Evolutionary conservation across 2,329 filamentous ascomycete genomes (phyloP), one percentile per base, ranked within the genome.

Genomic region (Aspergillus chevalieri): DNA sequence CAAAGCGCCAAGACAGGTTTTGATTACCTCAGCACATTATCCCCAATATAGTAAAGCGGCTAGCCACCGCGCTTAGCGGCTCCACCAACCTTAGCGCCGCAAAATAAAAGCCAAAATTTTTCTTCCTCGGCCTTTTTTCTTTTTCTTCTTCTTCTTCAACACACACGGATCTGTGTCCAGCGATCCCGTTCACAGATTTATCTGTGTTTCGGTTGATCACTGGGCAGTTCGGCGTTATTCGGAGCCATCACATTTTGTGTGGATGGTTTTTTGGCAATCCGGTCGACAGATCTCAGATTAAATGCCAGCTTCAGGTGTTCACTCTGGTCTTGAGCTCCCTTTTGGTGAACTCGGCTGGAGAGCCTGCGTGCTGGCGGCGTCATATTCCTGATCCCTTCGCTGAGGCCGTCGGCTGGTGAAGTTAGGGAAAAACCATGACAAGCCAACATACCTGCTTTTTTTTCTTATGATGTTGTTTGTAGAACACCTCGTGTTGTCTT

Each of bases 241-340:
- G 87, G 87, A 90, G 85, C 84, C 86, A 88, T 84, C 81, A 69
- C 69, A 72, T 67, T 65, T 73, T 60, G 62, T 47, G 61, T 65
- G 64, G 71, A 84, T 89, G 87, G 82, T 90, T 85, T 87, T 80
- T 73, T 91, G 10, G 17, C 38, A 19, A 19, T 41, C 87, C 86
- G 83, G 88, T 90, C 87, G 89, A 95, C 90, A 93, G 87, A 84
- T 93, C 85, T 88, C 71, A 94, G 85, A 95, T 71, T 65, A 81
- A 93, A 64, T 57, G 62, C 75, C 72, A 74, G 77, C 76, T 70
- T 75, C 71, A 72, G 72, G 69, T 65, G 61, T 65, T 65, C 63
- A 66, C 74, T 67, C 62, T 60, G 64, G 78, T 79, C 81, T 80
- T 81, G 79, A 81, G 82, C 78, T 87, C 84, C 84, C 80, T 73